A percentile compares a stretch with the other conserved stretches of the same genome.
Conservation (phyloP, 2,329 filamentous ascomycete species). For the Diatrype stigma region DNA sequence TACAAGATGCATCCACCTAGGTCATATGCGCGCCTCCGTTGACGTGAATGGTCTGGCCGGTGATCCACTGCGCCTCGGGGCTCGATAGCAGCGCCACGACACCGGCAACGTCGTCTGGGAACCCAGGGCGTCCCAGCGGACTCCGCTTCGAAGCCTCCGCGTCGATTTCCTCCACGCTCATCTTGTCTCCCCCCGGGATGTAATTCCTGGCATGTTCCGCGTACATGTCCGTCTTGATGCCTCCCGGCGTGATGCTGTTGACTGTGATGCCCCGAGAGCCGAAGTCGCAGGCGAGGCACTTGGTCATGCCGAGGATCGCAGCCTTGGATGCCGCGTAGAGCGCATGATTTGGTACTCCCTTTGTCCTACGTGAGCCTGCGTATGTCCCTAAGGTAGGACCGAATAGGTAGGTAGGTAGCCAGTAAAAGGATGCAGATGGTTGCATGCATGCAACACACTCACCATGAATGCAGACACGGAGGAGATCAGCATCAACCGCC, state of each 20-base stretch:
- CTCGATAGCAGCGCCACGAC: constrained; percentile 33
- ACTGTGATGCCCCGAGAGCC: constrained; percentile 14
- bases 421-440: too few relatives aligned
- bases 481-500: constrained; percentile 11
- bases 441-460: constrained; percentile 1
- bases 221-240: constrained; percentile 9
- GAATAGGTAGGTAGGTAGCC: background rate
- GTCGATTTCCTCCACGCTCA: constrained; percentile 5
- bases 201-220: constrained; percentile 6
- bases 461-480: constrained; percentile 15
- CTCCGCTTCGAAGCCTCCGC: constrained; percentile 1
- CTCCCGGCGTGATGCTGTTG: constrained; percentile 17
- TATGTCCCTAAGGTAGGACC: background rate
- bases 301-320: background rate
- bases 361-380: background rate
- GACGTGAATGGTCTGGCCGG: constrained; percentile 14
- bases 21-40: constrained; percentile 11
- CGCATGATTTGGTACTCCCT: background rate
- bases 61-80: constrained; percentile 12
- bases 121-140: constrained; percentile 5
- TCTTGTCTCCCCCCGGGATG: constrained; percentile 5
- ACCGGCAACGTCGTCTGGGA: constrained; percentile 28
- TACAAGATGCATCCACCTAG: background rate
- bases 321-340: background rate
- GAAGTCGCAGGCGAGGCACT: background rate